Percentiles rank a stretch among this genome's conserved stretches.
These are phyloP conservation scores for Exophiala xenobiotica DNA, from an alignment of 2,329 filamentous ascomycete species.

Conservation along the genomic window DNA sequence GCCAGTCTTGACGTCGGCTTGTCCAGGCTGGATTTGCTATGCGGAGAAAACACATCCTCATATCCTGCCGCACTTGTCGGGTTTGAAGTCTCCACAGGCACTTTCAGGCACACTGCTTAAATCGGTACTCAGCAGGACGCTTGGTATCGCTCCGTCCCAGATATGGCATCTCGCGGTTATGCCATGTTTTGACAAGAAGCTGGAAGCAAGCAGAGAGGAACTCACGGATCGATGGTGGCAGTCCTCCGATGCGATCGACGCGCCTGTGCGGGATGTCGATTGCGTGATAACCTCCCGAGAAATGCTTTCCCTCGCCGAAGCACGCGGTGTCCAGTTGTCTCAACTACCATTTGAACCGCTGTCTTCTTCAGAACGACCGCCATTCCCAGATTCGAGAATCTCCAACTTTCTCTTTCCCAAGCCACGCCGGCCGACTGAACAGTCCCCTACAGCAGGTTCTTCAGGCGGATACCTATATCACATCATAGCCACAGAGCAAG, in stretches of 20 bases:
- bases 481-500: slow-evolving; percentile 72
- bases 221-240: slow-evolving; percentile 80
- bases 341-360: slow-evolving; percentile 62
- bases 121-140: slow-evolving; percentile 70
- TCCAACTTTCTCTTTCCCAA: slow-evolving; percentile 72
- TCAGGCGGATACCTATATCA: slow-evolving; percentile 89
- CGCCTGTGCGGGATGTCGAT: slow-evolving; percentile 79
- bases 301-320: slow-evolving; percentile 82
- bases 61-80: slow-evolving; percentile 84
- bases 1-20: slow-evolving; percentile 73
- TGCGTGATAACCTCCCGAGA: slow-evolving; percentile 98
- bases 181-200: slow-evolving; percentile 99
- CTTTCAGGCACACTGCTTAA: slow-evolving; percentile 88
- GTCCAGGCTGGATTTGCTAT: slow-evolving; percentile 98
- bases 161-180: slow-evolving; percentile 97
- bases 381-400: slow-evolving; percentile 72
- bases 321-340: slow-evolving; percentile 75
- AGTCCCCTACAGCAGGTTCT: slow-evolving; percentile 62
- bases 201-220: slow-evolving; percentile 91
- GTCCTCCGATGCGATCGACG: slow-evolving; percentile 28
- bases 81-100: slow-evolving; percentile 90
- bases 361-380: slow-evolving; percentile 44
- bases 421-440: slow-evolving; percentile 32
- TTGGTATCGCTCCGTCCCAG: slow-evolving; percentile 70
- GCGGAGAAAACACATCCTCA: slow-evolving; percentile 97